These are phyloP conservation scores for Isabelozyma gotoi DNA, from an alignment of 805 yeast genomes.

Conservation along the genomic window DNA sequence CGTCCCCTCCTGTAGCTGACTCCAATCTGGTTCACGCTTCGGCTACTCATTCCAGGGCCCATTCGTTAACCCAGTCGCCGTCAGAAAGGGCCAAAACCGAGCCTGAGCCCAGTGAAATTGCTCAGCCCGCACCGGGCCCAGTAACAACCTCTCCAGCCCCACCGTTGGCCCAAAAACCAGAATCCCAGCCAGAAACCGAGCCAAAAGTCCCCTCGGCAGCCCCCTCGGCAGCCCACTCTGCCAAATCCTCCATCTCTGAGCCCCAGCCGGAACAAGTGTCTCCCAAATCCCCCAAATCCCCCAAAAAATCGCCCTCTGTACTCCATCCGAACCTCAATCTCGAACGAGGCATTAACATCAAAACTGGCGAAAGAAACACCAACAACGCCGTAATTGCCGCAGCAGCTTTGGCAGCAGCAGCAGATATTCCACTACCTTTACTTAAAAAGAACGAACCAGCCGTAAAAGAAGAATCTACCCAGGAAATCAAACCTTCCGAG, in stretches of 20 bases:
- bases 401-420: conserved; percentile 81
- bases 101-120: too few relatives aligned
- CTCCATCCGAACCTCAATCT: too few relatives aligned
- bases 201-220: too few relatives aligned
- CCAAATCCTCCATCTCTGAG: conserved; percentile 1
- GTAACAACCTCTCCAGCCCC: too few relatives aligned
- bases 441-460: conserved; percentile 13
- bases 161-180: too few relatives aligned
- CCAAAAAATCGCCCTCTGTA: neutral
- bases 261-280: too few relatives aligned
- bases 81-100: neutral
- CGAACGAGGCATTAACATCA: neutral
- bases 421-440: conserved; percentile 68
- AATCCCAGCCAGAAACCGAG: too few relatives aligned
- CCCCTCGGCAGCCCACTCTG: too few relatives aligned
- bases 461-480: neutral
- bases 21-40: neutral
- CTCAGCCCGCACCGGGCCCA: too few relatives aligned
- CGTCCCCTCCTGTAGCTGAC: neutral
- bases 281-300: neutral
- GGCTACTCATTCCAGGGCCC: conserved; percentile 2
- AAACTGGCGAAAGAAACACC: conserved; percentile 31
- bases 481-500: neutral
- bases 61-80: neutral
- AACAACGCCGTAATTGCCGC: conserved; percentile 72